These are phyloP conservation scores for Hygrocybe coccinea DNA, from an alignment of 768 basidiomycete genomes.

Conservation along the genomic window DNA sequence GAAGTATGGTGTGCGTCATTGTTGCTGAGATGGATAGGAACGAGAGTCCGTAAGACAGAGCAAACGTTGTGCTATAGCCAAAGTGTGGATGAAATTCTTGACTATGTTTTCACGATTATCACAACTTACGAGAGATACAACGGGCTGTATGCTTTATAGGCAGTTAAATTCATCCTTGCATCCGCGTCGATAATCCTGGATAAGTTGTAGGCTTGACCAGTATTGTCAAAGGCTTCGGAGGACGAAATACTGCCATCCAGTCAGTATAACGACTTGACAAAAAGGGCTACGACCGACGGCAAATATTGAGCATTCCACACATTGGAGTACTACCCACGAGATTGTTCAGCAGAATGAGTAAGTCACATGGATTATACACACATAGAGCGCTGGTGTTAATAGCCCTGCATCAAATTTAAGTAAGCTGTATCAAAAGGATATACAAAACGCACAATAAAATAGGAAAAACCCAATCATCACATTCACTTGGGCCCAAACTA, in stretches of 20 bases:
- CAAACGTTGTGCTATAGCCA: constrained; percentile 59
- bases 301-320: constrained; percentile 53
- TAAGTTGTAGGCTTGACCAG: constrained; percentile 54
- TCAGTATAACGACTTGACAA: not conserved
- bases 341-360: not conserved
- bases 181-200: constrained; percentile 49
- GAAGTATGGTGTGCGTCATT: constrained; percentile 63
- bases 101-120: constrained; percentile 24
- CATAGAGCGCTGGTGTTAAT: constrained; percentile 56
- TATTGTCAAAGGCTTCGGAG: constrained; percentile 62
- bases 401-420: constrained; percentile 35
- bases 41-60: constrained; percentile 74
- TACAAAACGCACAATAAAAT: too few relatives aligned
- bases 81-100: constrained; percentile 49
- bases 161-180: constrained; percentile 49
- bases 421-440: too few relatives aligned
- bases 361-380: constrained; percentile 25
- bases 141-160: constrained; percentile 55
- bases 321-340: constrained; percentile 49
- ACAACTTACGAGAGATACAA: constrained; percentile 51
- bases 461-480: too few relatives aligned
- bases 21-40: constrained; percentile 79
- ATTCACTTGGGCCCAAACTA: too few relatives aligned
- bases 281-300: constrained; percentile 38
- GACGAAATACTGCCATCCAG: constrained; percentile 44